Conservation (phyloP, 208 protist species). For the Vickermania spadyakhi region DNA sequence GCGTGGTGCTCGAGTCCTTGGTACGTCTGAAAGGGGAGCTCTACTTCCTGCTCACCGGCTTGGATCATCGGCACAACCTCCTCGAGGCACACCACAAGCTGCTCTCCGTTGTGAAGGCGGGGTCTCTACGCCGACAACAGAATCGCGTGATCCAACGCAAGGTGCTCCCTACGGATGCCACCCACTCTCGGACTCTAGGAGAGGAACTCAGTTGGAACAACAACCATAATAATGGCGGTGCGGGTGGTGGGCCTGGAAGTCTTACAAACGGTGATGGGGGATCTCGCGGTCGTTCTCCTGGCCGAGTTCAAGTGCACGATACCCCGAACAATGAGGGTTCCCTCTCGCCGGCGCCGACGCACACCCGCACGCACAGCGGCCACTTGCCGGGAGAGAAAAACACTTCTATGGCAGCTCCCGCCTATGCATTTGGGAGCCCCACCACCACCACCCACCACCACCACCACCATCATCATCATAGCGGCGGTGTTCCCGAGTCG, state of each 20-base stretch:
- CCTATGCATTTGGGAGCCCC: too few relatives aligned
- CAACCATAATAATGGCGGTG: not conserved
- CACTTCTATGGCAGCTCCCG: not conserved
- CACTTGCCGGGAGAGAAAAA: not conserved
- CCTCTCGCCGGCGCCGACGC: not conserved
- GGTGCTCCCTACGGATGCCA: not conserved
- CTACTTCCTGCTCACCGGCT: conserved; percentile 33
- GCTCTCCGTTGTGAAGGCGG: not conserved
- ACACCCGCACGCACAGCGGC: not conserved
- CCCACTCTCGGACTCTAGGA: not conserved
- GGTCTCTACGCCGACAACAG: not conserved
- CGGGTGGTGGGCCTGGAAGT: not conserved
- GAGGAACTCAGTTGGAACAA: not conserved
- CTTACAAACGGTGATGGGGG: not conserved
- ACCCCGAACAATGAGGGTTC: not conserved
- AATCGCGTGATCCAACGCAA: not conserved
- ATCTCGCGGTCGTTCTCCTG: not conserved
- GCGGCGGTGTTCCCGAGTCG: too few relatives aligned
- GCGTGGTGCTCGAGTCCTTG: conserved; percentile 27
- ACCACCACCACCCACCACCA: not conserved
- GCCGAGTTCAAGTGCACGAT: not conserved
- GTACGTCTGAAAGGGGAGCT: conserved; percentile 37
- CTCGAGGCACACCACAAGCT: conserved; percentile 17
- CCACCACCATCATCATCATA: too few relatives aligned
- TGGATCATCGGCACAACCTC: conserved; percentile 22